Conservation (phyloP, 805 yeast genomes). For the Yamadazyma endophytica region DNA sequence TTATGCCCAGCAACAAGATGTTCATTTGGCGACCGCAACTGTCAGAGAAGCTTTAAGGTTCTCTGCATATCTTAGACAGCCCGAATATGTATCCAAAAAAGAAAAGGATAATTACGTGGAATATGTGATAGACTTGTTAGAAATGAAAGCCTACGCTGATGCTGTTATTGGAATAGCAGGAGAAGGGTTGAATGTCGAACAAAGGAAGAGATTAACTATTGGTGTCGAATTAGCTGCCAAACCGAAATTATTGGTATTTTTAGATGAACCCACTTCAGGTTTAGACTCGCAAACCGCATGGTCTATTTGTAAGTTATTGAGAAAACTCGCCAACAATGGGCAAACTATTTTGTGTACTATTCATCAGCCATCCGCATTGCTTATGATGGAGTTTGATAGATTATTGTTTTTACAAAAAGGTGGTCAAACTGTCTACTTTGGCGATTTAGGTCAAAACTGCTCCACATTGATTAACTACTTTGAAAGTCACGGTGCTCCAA, state of each 20-base stretch:
- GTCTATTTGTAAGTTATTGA: slow-evolving; percentile 50
- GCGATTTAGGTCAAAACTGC: slow-evolving; percentile 71
- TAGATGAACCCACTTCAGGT: slow-evolving; percentile 65
- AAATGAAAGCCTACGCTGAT: slow-evolving; percentile 68
- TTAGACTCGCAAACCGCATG: slow-evolving; percentile 56
- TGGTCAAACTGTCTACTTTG: slow-evolving; percentile 68
- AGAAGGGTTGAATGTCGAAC: slow-evolving; percentile 47
- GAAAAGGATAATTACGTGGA: slow-evolving; percentile 70
- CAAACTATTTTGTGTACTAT: slow-evolving; percentile 72
- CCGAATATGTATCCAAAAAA: slow-evolving; percentile 44
- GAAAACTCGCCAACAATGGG: slow-evolving; percentile 40
- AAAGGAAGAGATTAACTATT: slow-evolving; percentile 37
- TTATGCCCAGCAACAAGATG: slow-evolving; percentile 77
- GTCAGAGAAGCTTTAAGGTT: slow-evolving; percentile 75
- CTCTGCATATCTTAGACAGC: slow-evolving; percentile 72
- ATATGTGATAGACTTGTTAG: slow-evolving; percentile 59
- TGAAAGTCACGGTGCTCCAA: slow-evolving; percentile 63
- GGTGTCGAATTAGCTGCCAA: slow-evolving; percentile 41
- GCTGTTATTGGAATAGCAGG: slow-evolving; percentile 77
- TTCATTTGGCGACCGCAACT: slow-evolving; percentile 64
- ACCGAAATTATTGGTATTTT: slow-evolving; percentile 42
- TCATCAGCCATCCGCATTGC: slow-evolving; percentile 49
- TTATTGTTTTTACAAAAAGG: slow-evolving; percentile 26
- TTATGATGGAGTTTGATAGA: slow-evolving; percentile 36
- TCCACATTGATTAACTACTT: slow-evolving; percentile 56